Evolutionary conservation across 2,329 filamentous ascomycete genomes (phyloP).

Genomic region (Chaetothyriales sp.): DNA sequence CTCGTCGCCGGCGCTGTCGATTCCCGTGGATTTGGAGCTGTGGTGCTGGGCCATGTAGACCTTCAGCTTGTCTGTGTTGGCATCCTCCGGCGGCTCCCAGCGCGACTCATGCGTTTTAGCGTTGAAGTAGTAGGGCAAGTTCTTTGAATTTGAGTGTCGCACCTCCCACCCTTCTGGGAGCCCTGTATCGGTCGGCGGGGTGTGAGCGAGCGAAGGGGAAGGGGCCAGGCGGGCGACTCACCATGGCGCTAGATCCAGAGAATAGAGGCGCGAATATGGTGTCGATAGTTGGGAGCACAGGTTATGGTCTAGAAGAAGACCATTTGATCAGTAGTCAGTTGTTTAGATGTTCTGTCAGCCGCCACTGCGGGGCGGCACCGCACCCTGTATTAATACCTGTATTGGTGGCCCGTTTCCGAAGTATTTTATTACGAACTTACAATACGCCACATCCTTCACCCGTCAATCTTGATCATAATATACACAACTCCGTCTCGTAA

Average conservation of each 20-base stretch:
- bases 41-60: constrained; percentile 83
- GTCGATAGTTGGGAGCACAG: not conserved
- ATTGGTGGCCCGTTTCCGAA: no score
- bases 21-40: constrained; percentile 38
- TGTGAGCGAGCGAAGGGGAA: constrained; percentile 3
- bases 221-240: constrained; percentile 2
- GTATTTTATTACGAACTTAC: no score
- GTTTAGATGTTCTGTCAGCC: no score
- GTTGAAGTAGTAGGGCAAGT: constrained; percentile 98
- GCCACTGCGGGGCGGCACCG: no score
- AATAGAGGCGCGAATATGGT: not conserved
- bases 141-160: constrained; percentile 94
- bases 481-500: no score
- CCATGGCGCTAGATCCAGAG: constrained; percentile 4
- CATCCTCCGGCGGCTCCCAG: constrained; percentile 83
- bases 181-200: constrained; percentile 53
- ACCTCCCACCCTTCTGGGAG: constrained; percentile 85
- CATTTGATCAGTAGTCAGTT: no score
- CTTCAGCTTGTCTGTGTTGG: constrained; percentile 86
- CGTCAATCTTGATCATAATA: no score
- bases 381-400: no score
- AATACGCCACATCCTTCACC: no score
- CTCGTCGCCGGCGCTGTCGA: constrained; percentile 31
- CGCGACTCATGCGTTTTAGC: constrained; percentile 68
- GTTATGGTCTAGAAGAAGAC: no score